These are phyloP conservation scores for Adansonia grandidieri DNA, from an alignment of 441 rosid genomes.

Conservation along the genomic window DNA sequence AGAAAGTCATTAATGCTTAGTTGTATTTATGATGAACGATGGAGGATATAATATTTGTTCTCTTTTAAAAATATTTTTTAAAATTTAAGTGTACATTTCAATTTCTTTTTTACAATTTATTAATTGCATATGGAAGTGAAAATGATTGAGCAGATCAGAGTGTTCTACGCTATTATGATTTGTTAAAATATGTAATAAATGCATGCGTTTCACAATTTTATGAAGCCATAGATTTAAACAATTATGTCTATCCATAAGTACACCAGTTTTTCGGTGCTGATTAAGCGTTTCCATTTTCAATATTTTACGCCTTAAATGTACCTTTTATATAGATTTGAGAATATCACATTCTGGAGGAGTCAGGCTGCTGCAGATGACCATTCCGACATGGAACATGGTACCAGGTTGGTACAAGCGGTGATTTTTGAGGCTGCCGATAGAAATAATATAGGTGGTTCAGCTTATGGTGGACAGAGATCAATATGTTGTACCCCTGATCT, in stretches of 20 bases:
- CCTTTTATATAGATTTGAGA: slow-evolving; percentile 59
- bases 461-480: slow-evolving; percentile 97
- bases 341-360: slow-evolving; percentile 71
- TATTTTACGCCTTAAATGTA: slow-evolving; percentile 4
- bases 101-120: background rate
- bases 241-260: background rate
- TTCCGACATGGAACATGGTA: slow-evolving; percentile 45
- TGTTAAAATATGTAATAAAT: background rate
- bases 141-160: slow-evolving; percentile 10
- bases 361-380: slow-evolving; percentile 47
- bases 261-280: background rate
- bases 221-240: background rate
- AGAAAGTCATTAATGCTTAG: background rate
- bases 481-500: slow-evolving; percentile 97
- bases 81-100: background rate
- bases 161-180: background rate
- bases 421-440: slow-evolving; percentile 94
- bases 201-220: background rate
- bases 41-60: background rate
- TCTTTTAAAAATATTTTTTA: background rate
- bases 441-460: slow-evolving; percentile 92
- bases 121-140: background rate
- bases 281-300: background rate
- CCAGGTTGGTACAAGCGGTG: slow-evolving; percentile 74
- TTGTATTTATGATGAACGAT: background rate